These are phyloP conservation scores for Naganishia onofrii DNA, from an alignment of 768 basidiomycete species.

Conservation along the genomic window DNA sequence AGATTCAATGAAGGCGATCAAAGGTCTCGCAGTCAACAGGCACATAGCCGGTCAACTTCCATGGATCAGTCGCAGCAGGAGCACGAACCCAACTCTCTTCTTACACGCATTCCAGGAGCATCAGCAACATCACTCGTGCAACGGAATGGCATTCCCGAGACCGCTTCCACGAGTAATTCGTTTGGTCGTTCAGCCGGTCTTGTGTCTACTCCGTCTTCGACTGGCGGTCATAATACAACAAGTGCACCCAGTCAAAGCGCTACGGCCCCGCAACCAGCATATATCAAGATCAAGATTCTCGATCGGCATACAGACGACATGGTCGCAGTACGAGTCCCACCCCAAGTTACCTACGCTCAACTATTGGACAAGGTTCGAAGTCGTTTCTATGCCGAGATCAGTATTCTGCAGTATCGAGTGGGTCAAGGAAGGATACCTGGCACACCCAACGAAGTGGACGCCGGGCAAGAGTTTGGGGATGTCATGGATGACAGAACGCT, in stretches of 20 bases:
- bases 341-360: slow-evolving; percentile 77
- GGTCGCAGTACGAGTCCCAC: slow-evolving; percentile 94
- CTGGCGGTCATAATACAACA: slow-evolving; percentile 1
- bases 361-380: slow-evolving; percentile 88
- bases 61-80: slow-evolving; percentile 10
- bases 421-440: slow-evolving; percentile 31
- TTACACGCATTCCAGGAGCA: slow-evolving; percentile 15
- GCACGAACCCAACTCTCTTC: background rate
- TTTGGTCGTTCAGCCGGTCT: background rate
- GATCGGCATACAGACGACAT: slow-evolving; percentile 89
- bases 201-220: background rate
- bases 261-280: slow-evolving; percentile 57
- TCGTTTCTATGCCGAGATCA: slow-evolving; percentile 73
- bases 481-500: slow-evolving; percentile 47
- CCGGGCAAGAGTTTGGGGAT: slow-evolving; percentile 40
- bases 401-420: slow-evolving; percentile 65
- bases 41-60: background rate
- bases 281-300: slow-evolving; percentile 98
- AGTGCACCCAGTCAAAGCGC: slow-evolving; percentile 17
- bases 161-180: slow-evolving; percentile 2
- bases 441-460: background rate
- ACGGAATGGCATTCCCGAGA: slow-evolving; percentile 7
- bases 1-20: slow-evolving; percentile 11
- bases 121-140: slow-evolving; percentile 9
- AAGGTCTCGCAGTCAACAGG: background rate